Evolutionary conservation across 768 basidiomycete species (phyloP), one percentile per base, ranked within the genome.

Genomic region (Xanthoconium stramineum): DNA sequence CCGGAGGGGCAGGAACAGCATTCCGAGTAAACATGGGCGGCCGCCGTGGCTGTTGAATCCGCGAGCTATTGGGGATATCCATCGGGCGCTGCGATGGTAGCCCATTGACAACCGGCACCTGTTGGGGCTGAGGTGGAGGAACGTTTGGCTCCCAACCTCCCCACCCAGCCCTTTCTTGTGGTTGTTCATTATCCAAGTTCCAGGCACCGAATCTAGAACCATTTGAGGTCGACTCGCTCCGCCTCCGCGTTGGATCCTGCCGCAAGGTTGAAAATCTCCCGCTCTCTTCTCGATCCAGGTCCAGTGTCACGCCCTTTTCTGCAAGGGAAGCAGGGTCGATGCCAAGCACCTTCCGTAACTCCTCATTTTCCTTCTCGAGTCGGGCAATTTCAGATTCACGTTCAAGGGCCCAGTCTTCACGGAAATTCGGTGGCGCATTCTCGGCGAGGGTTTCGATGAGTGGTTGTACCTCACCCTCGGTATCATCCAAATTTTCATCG

Each of bases 321-420:
- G 72, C 71, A 51, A 88, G 75, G 39, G 75, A 78, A 28, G 71
- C 78, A 36, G 76, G 70, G 70, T 90, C 88, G 57, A 98, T 93
- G 17, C 82, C 84, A 45, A 99, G 75, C 72, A 89, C 69, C 64
- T 78, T 78, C 48, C 96, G 78, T 48, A 99, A 74, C 53, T 84
- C 80, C 43, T 82, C 80, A 67, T 99, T 99, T 74, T 98, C 96
- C 48, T 75, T 75, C 69, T 88, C 86, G 42, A 99, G 74, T 47
- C 94, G 80, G 11, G 79, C 65, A 50, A 99, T 91, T 74, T 98
- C 97, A 58, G 76, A 74, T 69, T 98, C 96, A 58, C 97, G 82
- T 69, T 93, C 91, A 56, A 87, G 60, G 3, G 90, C 86, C 91
- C 96, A 98, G 71, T 98, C 94, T 40, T 79, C 75, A 24, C 82